Conservation (phyloP, 2,329 filamentous ascomycete genomes). For the Colletotrichum tropicale region DNA sequence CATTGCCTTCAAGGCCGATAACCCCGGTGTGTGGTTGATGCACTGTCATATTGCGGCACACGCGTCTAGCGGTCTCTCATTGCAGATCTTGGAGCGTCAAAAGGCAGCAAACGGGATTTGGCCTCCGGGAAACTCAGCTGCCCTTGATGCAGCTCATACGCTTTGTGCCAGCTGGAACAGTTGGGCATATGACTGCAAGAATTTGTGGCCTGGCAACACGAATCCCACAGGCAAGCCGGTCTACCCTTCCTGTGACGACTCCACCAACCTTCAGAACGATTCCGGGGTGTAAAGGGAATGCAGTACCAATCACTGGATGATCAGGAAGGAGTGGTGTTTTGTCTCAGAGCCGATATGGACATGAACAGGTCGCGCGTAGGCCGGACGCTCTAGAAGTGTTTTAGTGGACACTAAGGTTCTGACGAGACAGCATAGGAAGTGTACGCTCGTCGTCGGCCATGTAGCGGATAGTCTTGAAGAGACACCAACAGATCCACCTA, state of each 20-base stretch:
- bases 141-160: fast-evolving
- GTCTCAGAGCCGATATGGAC: no score
- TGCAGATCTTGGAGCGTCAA: neutral
- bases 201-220: neutral
- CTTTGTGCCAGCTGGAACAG: neutral
- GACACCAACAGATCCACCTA: neutral
- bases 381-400: no score
- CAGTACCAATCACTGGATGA: no score
- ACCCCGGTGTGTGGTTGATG: neutral
- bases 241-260: neutral
- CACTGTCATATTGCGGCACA: neutral
- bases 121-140: fast-evolving
- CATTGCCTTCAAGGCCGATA: neutral
- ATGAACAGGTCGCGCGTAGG: no score
- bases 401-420: no score
- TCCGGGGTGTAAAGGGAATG: neutral
- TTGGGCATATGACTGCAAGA: neutral
- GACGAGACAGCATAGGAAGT: no score
- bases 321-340: no score
- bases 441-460: no score
- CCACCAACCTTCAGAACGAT: neutral
- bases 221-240: fast-evolving
- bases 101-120: fast-evolving
- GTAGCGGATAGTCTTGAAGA: no score
- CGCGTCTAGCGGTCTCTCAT: fast-evolving